Percentiles rank a stretch among this genome's conserved stretches.
Conservation (phyloP, 2,329 filamentous ascomycete genomes). For the Erysiphe pulchra region DNA sequence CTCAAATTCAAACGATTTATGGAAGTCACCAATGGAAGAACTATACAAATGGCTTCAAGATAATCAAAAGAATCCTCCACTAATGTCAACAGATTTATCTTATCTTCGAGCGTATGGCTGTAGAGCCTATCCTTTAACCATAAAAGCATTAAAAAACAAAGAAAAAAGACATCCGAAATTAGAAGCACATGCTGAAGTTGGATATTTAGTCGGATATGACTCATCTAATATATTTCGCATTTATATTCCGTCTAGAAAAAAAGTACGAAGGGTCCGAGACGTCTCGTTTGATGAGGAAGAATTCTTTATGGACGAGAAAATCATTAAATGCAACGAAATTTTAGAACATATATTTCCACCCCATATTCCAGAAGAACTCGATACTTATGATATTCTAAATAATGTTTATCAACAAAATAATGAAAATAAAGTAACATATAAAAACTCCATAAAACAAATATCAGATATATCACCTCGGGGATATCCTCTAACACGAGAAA, state of each 20-base stretch:
- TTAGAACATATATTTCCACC: neutral
- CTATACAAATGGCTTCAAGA: neutral
- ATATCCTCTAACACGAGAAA: neutral
- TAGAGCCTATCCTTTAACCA: neutral
- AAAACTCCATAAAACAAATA: neutral
- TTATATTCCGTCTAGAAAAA: neutral
- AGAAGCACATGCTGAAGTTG: neutral
- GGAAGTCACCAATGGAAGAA: neutral
- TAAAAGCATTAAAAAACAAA: neutral
- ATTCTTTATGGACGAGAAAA: neutral
- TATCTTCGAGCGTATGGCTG: neutral
- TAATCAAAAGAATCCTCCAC: neutral
- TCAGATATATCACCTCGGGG: neutral
- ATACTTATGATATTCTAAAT: neutral
- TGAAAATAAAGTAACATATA: too few relatives aligned
- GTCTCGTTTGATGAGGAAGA: neutral
- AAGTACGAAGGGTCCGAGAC: neutral
- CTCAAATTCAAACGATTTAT: neutral
- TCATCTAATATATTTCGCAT: neutral
- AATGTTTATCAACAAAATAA: neutral
- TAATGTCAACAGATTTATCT: neutral
- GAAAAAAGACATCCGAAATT: neutral
- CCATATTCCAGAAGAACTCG: neutral
- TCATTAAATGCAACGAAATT: neutral
- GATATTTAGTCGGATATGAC: conserved; percentile 1